These are phyloP conservation scores for Cryptosporidium parvum DNA, from an alignment of 169 alveolate genomes.

Conservation along the genomic window DNA sequence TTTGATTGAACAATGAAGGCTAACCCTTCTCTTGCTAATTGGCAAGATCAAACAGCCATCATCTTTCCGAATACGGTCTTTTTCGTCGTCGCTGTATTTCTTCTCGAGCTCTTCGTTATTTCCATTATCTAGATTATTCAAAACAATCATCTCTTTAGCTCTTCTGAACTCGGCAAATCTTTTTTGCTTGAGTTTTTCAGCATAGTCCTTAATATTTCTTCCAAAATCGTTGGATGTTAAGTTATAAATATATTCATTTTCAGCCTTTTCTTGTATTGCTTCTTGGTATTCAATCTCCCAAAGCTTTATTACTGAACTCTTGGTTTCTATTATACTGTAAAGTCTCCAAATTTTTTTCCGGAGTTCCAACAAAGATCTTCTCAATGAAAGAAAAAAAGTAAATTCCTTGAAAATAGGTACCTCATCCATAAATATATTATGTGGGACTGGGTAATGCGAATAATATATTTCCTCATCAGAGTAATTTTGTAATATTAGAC, in stretches of 20 bases:
- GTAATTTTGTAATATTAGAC: conserved; percentile 24
- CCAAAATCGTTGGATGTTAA: conserved; percentile 25
- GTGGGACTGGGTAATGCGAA: conserved; percentile 48
- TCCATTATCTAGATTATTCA: conserved; percentile 8
- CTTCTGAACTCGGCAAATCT: conserved; percentile 31
- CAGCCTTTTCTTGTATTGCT: conserved; percentile 44
- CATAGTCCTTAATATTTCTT: conserved; percentile 29
- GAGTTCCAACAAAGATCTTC: conserved; percentile 37
- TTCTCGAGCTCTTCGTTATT: conserved; percentile 30
- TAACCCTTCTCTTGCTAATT: conserved; percentile 40
- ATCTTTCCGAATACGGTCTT: background rate
- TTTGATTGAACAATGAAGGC: conserved; percentile 19
- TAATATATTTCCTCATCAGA: conserved; percentile 59
- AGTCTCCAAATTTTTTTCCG: conserved; percentile 50
- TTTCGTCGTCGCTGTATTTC: conserved; percentile 17
- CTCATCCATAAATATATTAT: conserved; percentile 12
- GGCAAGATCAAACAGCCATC: background rate
- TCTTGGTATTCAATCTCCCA: conserved; percentile 70
- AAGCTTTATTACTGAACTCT: conserved; percentile 22
- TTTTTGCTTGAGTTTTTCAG: conserved; percentile 36
- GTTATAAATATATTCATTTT: conserved; percentile 40
- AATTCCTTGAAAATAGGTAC: conserved; percentile 19
- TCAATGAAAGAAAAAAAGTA: conserved; percentile 24
- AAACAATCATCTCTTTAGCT: conserved; percentile 44
- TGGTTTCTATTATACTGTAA: conserved; percentile 51